Evolutionary conservation across 768 basidiomycete genomes (phyloP), one percentile per base, ranked within the genome.

Genomic region (Lactarius sp.): DNA sequence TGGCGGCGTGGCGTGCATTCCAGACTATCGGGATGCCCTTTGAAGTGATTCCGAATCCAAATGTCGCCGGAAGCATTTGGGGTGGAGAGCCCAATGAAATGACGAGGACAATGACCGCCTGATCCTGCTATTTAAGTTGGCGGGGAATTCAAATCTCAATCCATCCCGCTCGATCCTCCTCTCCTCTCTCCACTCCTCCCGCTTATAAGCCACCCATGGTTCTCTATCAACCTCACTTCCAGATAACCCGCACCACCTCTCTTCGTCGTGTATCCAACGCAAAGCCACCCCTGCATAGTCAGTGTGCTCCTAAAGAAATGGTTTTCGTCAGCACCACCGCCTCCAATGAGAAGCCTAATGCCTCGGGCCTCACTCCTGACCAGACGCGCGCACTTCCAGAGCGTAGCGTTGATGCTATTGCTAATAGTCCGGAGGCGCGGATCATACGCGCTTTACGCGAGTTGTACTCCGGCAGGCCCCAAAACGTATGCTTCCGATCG

Each of bases 401-500:
- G 64, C 70, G 80, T 18, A 59, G 52, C 14, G 60, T 72, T 16
- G 72, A 78, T 49, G 66, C 70, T 3, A 69, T 76, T 39, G 66
- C 70, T 3, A 69, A 76, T 39, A 41, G 56, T 5, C 57, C 56
- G 46, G 60, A 66, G 64, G 65, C 73, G 27, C 71, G 73, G 12
- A 74, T 80, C 42, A 64, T 81, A 49, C 56, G 71, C n/a, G 73
- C 74, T 13, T 73, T 82, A n/a, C 77, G 76, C 62, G 79, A 81
- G 67, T 75, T 79, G 39, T 55, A 61, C 49, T 65, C 56, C 31
- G 22, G 55, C 58, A 65, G 52, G 53, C 31, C 63, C n/a, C 46
- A 34, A 34, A 46, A 12, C 22, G 52, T 52, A 56, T 20, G 63
- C 20, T 42, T 6, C 8, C 22, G 4, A 34, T 76, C 75, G 69